phyloP scores from a whole-genome alignment of 108 stramenopile genomes.

The Nitzschia sp. region DNA sequence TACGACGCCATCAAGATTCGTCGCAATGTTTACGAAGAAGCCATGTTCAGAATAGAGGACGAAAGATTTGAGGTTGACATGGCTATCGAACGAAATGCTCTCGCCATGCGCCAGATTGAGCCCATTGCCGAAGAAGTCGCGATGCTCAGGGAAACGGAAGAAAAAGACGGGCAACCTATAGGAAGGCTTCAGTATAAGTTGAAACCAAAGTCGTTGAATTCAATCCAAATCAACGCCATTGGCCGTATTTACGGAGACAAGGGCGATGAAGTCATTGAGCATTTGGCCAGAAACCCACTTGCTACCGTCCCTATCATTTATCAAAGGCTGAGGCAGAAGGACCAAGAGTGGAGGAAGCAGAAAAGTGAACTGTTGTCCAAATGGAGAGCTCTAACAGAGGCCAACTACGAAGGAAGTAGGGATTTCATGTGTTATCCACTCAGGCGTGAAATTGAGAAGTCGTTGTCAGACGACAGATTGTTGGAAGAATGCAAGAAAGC shows the following conservation, averaged over 20 bases:
- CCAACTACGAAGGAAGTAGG: slow-evolving; percentile 67
- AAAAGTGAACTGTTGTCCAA: slow-evolving; percentile 58
- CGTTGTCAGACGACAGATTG: slow-evolving; percentile 45
- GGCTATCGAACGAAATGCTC: slow-evolving; percentile 92
- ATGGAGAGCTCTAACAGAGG: slow-evolving; percentile 64
- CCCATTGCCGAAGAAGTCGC: slow-evolving; percentile 92
- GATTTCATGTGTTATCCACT: slow-evolving; percentile 58
- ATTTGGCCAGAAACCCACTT: slow-evolving; percentile 89
- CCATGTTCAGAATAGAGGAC: slow-evolving; percentile 79
- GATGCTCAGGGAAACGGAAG: slow-evolving; percentile 68
- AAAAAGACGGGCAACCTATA: slow-evolving; percentile 87
- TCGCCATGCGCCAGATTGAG: slow-evolving; percentile 88
- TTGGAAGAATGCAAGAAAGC: slow-evolving; percentile 73
- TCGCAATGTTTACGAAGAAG: slow-evolving; percentile 79
- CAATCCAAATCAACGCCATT: slow-evolving; percentile 81
- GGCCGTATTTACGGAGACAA: slow-evolving; percentile 82
- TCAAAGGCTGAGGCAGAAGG: slow-evolving; percentile 94
- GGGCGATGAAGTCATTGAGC: slow-evolving; percentile 92
- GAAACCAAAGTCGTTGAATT: slow-evolving; percentile 56
- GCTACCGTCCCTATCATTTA: slow-evolving; percentile 94
- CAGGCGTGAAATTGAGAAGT: slow-evolving; percentile 65
- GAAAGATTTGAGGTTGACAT: slow-evolving; percentile 97
- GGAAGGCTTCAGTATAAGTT: slow-evolving; percentile 83
- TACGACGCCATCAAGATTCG: slow-evolving; percentile 57
- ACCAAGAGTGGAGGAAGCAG: slow-evolving; percentile 89